Conservation (phyloP, 441 rosid species). For the Syzygium syzygioides region DNA sequence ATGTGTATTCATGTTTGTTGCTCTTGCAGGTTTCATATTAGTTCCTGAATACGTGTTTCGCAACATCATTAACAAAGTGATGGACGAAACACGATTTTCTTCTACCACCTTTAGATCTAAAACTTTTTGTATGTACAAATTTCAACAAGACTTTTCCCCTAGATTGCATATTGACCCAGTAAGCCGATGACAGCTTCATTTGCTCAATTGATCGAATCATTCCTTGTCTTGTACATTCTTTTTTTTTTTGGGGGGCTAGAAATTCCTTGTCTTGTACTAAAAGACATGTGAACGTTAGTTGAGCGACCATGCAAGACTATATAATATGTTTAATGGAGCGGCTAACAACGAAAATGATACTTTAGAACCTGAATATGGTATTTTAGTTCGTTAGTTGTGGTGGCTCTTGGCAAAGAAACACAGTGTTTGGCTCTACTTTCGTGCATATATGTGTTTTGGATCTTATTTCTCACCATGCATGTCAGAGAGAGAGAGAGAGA, state of each 20-base stretch:
- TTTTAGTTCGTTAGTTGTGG: conserved; percentile 15
- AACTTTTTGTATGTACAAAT: neutral
- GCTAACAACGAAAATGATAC: neutral
- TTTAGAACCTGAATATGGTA: neutral
- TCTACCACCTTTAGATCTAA: neutral
- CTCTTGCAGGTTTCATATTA: neutral
- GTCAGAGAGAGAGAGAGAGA: conserved; percentile 10
- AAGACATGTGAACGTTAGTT: neutral
- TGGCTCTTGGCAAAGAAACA: conserved; percentile 18
- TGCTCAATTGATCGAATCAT: neutral
- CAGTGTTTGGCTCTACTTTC: conserved; percentile 16
- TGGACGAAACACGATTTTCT: neutral
- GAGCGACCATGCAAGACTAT: neutral
- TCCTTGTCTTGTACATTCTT: neutral
- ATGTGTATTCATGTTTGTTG: neutral
- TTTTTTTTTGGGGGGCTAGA: no score
- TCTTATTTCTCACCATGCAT: conserved; percentile 39
- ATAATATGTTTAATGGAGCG: conserved; percentile 8
- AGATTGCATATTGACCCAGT: neutral
- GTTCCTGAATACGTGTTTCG: neutral
- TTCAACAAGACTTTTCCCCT: neutral
- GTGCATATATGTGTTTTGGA: conserved; percentile 26
- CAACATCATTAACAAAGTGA: neutral
- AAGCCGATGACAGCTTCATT: neutral
- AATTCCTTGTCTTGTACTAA: neutral